Base-by-base conservation (phyloP, 768 basidiomycete genomes). In the Hygrophorus russula region DNA sequence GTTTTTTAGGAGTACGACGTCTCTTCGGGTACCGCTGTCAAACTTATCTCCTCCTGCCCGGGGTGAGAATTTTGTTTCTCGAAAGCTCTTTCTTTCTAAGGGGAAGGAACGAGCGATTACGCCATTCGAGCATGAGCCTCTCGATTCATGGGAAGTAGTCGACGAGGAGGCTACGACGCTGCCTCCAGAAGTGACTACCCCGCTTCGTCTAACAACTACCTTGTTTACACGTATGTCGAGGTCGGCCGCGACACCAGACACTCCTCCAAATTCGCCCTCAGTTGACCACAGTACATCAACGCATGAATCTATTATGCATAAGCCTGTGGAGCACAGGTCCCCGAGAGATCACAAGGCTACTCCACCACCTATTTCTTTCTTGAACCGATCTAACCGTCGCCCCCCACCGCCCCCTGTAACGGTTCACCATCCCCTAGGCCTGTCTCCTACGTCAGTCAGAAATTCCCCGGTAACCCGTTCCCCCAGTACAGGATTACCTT, bases 131-230 rank as follows among this genome's bases (percentile, higher is more conserved):
- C 44, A 38, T 33, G 69, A 69, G 45, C 49, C 59, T 5, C 45
- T 68, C 20, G 65, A 73, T 12, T 41, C 60, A 10, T 75, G 73
- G 73, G 72, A 74, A 51, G 57, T 71, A n/a, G 49, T 75, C 2
- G 59, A 59, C 37, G 51, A 54, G 5, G 53, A 56, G 44, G 18
- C 4, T 36, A 40, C 50, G 44, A 39, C 39, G 31, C 36, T 19
- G n/a, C 5, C 6, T 19, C 7, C 13, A 18, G 12, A 36, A 41
- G 10, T 33, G 36, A 27, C 24, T 7, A 24, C 24, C 24, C 59
- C 36, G 57, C 52, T 38, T 50, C 54, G 51, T 24, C 53, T 42
- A 10, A 31, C 42, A n/a, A 14, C 46, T 12, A 20, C 18, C 24
- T 45, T 48, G 15, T 41, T 46, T 12, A 36, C 44, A n/a, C 36